A percentile compares a stretch with the other conserved stretches of the same genome.
These are phyloP conservation scores for Rhodotorula babjevae DNA, from an alignment of 768 basidiomycete genomes.

Conservation along the genomic window DNA sequence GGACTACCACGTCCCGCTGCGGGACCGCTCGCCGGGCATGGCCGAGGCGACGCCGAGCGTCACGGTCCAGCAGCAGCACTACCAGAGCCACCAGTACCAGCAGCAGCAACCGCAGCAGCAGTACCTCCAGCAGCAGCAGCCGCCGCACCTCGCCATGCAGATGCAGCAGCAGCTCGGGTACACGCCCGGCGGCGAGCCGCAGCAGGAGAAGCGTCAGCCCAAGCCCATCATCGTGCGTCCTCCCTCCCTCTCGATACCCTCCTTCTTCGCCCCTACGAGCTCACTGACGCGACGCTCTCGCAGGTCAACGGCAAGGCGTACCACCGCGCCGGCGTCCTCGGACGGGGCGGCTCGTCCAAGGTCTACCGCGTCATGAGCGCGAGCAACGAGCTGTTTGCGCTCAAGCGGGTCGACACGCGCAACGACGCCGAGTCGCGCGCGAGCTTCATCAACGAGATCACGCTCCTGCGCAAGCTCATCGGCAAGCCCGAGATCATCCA, in stretches of 20 bases:
- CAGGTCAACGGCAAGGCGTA: conserved; percentile 43
- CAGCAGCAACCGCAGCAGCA: conserved; percentile 12
- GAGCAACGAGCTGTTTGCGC: conserved; percentile 72
- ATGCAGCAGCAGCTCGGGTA: conserved; percentile 14
- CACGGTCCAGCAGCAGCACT: conserved; percentile 33
- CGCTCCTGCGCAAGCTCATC: conserved; percentile 82
- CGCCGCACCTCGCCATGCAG: conserved; percentile 3
- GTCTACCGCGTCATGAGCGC: conserved; percentile 84
- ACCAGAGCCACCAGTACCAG: conserved; percentile 22
- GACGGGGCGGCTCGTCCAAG: conserved; percentile 90
- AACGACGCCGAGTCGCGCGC: conserved; percentile 76
- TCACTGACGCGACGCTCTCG: neutral
- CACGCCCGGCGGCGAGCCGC: conserved; percentile 1
- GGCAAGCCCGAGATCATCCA: conserved; percentile 90
- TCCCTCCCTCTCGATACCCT: neutral
- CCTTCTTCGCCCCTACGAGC: neutral
- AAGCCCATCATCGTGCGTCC: conserved; percentile 22
- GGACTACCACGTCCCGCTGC: conserved; percentile 27
- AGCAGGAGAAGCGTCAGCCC: conserved; percentile 15
- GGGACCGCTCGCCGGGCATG: conserved; percentile 32
- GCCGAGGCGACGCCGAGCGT: conserved; percentile 34
- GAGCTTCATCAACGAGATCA: conserved; percentile 95
- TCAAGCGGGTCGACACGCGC: conserved; percentile 88
- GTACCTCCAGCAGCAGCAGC: conserved; percentile 7
- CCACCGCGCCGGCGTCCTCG: conserved; percentile 53